Evolutionary conservation across 106 monocot genomes (phyloP).

Genomic region (Dioscorea alata): DNA sequence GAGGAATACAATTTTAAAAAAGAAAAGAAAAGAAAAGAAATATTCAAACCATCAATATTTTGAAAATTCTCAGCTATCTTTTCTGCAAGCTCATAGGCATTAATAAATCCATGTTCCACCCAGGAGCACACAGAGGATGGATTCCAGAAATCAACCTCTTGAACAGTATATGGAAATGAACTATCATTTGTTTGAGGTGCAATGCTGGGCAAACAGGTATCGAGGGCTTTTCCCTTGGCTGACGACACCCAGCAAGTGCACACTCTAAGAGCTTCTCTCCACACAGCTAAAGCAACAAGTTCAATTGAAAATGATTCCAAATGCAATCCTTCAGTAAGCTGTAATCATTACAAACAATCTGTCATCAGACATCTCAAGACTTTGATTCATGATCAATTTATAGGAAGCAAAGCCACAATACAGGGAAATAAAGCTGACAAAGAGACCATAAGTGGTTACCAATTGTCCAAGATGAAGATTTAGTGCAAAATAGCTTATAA

Average conservation of each 20-base stretch:
- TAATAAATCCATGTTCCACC: constrained; percentile 25
- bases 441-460: too few relatives aligned
- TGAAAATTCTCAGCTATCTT: constrained; percentile 18
- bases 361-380: too few relatives aligned
- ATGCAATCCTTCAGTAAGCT: constrained; percentile 27
- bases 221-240: background rate
- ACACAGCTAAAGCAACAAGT: constrained; percentile 34
- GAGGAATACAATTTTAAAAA: too few relatives aligned
- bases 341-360: background rate
- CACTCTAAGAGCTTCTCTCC: constrained; percentile 30
- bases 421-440: too few relatives aligned
- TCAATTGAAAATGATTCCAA: constrained; percentile 40
- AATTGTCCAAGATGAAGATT: too few relatives aligned
- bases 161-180: background rate
- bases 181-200: background rate
- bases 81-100: constrained; percentile 41
- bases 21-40: background rate
- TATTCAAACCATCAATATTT: constrained; percentile 22
- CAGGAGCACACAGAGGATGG: constrained; percentile 21
- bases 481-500: too few relatives aligned
- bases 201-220: background rate
- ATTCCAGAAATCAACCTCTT: constrained; percentile 18
- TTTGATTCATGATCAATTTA: too few relatives aligned
- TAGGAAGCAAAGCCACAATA: too few relatives aligned
- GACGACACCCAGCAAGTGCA: constrained; percentile 22